These are phyloP conservation scores for Sporisorium graminicola DNA, from an alignment of 1,284 basidiomycete species.

Conservation along the genomic window DNA sequence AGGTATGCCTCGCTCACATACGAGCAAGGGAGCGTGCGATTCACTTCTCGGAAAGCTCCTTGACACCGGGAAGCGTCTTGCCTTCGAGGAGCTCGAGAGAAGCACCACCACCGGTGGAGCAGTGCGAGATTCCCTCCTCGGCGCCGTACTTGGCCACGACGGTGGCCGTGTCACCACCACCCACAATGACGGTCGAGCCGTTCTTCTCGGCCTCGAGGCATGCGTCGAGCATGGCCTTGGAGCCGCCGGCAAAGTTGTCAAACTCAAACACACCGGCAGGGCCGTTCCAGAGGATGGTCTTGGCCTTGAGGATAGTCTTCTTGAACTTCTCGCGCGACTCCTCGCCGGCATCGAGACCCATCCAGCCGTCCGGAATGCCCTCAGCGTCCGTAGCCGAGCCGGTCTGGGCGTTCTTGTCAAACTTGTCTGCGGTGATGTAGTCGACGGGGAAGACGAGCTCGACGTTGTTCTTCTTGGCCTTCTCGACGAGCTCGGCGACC, in stretches of 20 bases:
- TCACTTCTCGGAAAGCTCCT: conserved; percentile 58
- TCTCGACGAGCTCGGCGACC: conserved; percentile 85
- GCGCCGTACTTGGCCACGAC: conserved; percentile 74
- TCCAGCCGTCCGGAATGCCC: conserved; percentile 92
- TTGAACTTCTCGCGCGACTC: conserved; percentile 85
- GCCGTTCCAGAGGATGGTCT: conserved; percentile 98
- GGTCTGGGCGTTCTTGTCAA: conserved; percentile 88
- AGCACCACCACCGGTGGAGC: conserved; percentile 96
- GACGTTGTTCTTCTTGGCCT: conserved; percentile 93
- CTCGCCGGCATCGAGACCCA: conserved; percentile 80
- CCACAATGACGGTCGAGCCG: conserved; percentile 90
- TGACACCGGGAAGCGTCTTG: conserved; percentile 75
- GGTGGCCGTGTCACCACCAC: conserved; percentile 70
- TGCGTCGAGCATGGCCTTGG: conserved; percentile 85
- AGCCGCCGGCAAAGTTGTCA: conserved; percentile 88
- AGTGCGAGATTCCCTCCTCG: conserved; percentile 92
- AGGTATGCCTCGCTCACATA: conserved; percentile 3
- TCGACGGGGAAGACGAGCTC: conserved; percentile 96
- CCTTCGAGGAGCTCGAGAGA: conserved; percentile 77
- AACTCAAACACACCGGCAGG: conserved; percentile 99
- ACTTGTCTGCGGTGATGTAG: conserved; percentile 94
- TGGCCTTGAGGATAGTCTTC: conserved; percentile 84
- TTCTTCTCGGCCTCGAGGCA: conserved; percentile 87
- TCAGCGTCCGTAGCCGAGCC: conserved; percentile 82
- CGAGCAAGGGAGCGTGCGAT: conserved; percentile 8